Conservation (phyloP, 345 rosid genomes). For the Eucalyptus pauciflora region DNA sequence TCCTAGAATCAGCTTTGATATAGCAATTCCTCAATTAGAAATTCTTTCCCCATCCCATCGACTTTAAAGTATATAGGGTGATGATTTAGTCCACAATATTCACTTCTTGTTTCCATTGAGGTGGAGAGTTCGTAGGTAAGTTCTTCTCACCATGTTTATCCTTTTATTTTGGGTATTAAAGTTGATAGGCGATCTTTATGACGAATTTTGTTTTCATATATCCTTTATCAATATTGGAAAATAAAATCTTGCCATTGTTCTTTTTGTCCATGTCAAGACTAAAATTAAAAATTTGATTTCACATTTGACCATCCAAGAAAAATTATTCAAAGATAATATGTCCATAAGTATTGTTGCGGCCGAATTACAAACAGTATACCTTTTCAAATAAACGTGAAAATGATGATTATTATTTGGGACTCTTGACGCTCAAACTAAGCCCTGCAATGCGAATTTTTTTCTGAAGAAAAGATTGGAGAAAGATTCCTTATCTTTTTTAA, state of each 20-base stretch:
- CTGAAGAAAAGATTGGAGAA: rapidly evolving
- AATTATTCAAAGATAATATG: no score
- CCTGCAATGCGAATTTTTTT: no score
- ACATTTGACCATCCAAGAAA: background rate
- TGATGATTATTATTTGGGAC: rapidly evolving
- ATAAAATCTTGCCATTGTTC: background rate
- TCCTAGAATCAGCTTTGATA: no score
- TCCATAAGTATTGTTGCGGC: background rate
- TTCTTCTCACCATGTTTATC: background rate
- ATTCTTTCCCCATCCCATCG: no score
- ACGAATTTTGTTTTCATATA: background rate
- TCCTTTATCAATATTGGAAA: background rate
- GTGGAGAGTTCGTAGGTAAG: background rate
- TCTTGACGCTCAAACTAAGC: no score
- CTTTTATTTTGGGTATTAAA: background rate
- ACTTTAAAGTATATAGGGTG: background rate
- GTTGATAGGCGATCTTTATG: background rate
- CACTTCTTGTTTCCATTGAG: background rate
- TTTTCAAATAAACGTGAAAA: no score
- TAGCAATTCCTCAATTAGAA: background rate
- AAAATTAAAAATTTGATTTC: no score
- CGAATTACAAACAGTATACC: rapidly evolving
- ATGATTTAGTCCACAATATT: background rate
- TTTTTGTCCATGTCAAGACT: no score
- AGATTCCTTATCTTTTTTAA: no score